Evolutionary conservation across 108 stramenopile species (phyloP).

Genomic region (Pseudonitzschia multistriata): DNA sequence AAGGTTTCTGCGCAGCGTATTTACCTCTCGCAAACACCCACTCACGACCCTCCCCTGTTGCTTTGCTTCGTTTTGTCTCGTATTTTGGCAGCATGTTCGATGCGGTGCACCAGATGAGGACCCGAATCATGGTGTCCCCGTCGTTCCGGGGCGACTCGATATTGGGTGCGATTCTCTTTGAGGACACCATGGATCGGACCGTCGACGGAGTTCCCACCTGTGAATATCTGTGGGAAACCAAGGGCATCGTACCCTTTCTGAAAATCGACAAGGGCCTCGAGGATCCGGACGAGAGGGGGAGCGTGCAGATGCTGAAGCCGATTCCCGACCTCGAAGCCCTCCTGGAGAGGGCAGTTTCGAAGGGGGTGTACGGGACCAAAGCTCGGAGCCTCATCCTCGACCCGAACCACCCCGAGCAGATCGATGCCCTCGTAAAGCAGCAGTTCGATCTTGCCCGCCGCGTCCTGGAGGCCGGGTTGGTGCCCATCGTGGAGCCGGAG

Average conservation of each 20-base stretch:
- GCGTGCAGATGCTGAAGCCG: constrained; percentile 81
- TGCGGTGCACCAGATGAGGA: constrained; percentile 72
- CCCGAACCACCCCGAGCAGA: constrained; percentile 52
- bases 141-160: constrained; percentile 65
- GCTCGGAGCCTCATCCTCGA: constrained; percentile 66
- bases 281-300: constrained; percentile 38
- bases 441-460: constrained; percentile 73
- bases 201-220: constrained; percentile 57
- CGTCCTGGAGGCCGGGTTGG: constrained; percentile 53
- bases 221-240: constrained; percentile 70
- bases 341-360: constrained; percentile 38
- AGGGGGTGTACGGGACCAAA: constrained; percentile 76
- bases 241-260: constrained; percentile 67
- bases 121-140: constrained; percentile 63
- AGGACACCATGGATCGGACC: constrained; percentile 74
- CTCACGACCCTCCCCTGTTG: neutral
- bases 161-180: constrained; percentile 76
- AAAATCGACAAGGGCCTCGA: constrained; percentile 75
- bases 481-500: constrained; percentile 85
- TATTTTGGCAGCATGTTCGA: constrained; percentile 57
- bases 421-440: constrained; percentile 72
- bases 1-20: neutral
- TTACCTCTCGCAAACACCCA: neutral
- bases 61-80: neutral
- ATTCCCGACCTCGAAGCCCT: constrained; percentile 54